These are phyloP conservation scores for Pseudogymnoascus sp. DNA, from an alignment of 2,329 filamentous ascomycete species.

Conservation along the genomic window DNA sequence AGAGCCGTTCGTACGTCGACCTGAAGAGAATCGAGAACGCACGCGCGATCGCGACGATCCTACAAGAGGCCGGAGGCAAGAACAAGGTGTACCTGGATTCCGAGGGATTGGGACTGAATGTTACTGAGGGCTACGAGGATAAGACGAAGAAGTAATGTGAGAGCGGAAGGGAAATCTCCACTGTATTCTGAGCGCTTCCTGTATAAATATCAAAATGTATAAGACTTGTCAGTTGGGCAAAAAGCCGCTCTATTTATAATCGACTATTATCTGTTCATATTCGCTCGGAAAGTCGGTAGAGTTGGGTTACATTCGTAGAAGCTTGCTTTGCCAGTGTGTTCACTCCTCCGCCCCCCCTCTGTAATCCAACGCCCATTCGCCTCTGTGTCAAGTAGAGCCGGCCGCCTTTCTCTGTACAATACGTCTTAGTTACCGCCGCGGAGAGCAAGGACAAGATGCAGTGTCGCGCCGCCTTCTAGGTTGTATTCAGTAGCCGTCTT, in stretches of 20 bases:
- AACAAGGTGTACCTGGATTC: conserved; percentile 94
- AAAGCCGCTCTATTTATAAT: conserved; percentile 7
- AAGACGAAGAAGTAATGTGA: conserved; percentile 39
- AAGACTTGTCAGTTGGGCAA: conserved; percentile 7
- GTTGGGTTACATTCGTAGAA: not conserved
- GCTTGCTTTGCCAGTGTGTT: not conserved
- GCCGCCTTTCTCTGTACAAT: not conserved
- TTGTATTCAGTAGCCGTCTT: conserved; percentile 87
- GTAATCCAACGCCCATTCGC: not conserved
- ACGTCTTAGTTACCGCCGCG: conserved; percentile 54
- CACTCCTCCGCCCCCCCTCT: not conserved
- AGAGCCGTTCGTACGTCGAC: conserved; percentile 93
- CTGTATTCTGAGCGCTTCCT: conserved; percentile 33
- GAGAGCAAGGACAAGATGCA: conserved; percentile 91
- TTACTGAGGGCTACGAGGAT: conserved; percentile 46
- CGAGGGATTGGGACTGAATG: conserved; percentile 84
- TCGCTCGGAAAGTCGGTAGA: not conserved
- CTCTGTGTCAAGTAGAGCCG: not conserved
- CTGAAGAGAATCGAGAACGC: conserved; percentile 98
- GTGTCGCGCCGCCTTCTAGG: conserved; percentile 83
- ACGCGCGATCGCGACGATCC: conserved; percentile 72
- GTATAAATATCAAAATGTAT: conserved; percentile 10
- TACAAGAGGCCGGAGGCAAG: conserved; percentile 77
- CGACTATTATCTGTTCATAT: conserved; percentile 8
- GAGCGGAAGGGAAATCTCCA: conserved; percentile 35